These are phyloP conservation scores for Colletotrichum chrysophilum DNA, from an alignment of 2,329 filamentous ascomycete species.

Conservation along the genomic window DNA sequence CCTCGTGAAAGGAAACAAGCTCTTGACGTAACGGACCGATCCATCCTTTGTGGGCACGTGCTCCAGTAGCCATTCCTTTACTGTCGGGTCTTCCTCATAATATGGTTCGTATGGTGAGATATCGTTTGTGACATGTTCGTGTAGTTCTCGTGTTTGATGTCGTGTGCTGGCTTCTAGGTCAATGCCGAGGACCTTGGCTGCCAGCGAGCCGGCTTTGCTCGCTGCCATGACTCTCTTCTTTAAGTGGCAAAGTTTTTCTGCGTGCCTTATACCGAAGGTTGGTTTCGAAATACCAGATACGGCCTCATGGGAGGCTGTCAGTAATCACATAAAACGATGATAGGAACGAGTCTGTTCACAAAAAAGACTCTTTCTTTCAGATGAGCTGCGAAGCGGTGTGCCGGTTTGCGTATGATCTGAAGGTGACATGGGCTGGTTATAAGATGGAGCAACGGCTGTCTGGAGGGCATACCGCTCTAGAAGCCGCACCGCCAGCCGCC, in stretches of 20 bases:
- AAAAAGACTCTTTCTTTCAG: neutral
- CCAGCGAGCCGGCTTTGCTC: conserved; percentile 69
- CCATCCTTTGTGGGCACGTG: conserved; percentile 55
- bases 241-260: neutral
- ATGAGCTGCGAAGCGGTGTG: neutral
- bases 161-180: conserved; percentile 62
- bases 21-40: conserved; percentile 53
- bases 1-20: conserved; percentile 67
- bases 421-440: neutral
- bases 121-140: neutral
- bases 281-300: neutral
- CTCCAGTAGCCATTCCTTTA: conserved; percentile 64
- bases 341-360: neutral
- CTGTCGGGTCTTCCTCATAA: conserved; percentile 72
- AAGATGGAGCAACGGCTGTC: conserved; percentile 7
- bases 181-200: conserved; percentile 84
- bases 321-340: neutral
- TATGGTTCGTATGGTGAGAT: conserved; percentile 22
- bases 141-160: conserved; percentile 8
- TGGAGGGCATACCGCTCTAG: neutral
- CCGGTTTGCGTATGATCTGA: neutral
- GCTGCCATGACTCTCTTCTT: conserved; percentile 3
- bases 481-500: conserved; percentile 23
- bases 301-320: neutral
- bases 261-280: neutral